Percentiles rank a stretch among this genome's conserved stretches.
Conservation (phyloP, 163 green algal species). For the Scenedesmus sp. region DNA sequence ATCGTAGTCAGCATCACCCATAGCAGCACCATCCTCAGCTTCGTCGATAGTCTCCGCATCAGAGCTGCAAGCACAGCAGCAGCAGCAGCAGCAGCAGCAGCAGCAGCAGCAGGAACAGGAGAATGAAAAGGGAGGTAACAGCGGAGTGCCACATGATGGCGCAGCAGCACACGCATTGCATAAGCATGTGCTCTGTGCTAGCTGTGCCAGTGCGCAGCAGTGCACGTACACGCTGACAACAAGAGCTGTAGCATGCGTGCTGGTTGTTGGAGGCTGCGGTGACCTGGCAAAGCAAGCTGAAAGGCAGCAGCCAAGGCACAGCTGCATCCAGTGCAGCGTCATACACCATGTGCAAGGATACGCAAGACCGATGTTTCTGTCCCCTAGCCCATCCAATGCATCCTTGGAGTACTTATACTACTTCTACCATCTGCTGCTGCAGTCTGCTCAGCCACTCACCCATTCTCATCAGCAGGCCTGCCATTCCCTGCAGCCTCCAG, state of each 20-base stretch:
- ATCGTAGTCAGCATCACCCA: slow-evolving; percentile 50
- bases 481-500: not conserved
- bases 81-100: not conserved
- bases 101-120: not conserved
- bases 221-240: no score
- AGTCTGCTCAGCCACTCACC: not conserved
- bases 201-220: no score
- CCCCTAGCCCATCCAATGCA: no score
- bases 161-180: no score
- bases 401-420: not conserved
- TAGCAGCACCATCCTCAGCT: slow-evolving; percentile 46
- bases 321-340: not conserved
- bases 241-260: no score
- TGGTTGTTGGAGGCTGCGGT: no score
- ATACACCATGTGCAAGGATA: not conserved
- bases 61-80: not conserved
- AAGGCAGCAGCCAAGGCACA: not conserved
- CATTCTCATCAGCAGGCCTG: not conserved
- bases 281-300: no score
- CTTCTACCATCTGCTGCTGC: not conserved
- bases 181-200: no score
- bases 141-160: no score
- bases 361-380: not conserved
- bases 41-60: not conserved
- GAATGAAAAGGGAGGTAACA: no score